Base-by-base conservation (phyloP, 495 filamentous ascomycete genomes). In the Evernia prunastri region DNA sequence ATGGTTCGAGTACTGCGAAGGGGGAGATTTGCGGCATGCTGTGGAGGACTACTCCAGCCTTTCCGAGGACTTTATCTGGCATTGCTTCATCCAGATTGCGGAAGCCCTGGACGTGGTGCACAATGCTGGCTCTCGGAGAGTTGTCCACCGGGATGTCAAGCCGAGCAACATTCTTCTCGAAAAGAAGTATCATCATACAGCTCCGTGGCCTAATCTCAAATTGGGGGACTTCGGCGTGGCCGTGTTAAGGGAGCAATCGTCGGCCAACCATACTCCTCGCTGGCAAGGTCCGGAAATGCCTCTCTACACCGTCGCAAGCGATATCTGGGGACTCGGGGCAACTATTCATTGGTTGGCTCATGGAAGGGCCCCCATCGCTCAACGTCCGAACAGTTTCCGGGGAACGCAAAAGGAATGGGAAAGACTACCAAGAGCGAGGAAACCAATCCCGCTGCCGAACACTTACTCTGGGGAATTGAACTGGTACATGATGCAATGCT, bases 1-100 rank as follows among this genome's bases (percentile, higher is more conserved):
- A 37, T 49, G 35, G 25, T 63, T 33, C 10, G 39, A 63, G 20
- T 63, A 63, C 61, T 63, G 42, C 20, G n/a, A 29, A 31, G 54
- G 61, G 27, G 61, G 61, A 35, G 29, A 45, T 17, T 25, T 63
- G 15, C 0, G 23, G 20, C 9, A 20, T 10, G 20, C 45, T 11
- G 35, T 62, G n/a, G 6, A 15, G 0, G 20, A 47, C 4, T 13
- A 15, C 1, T 37, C 1, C 25, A 2, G 4, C 4, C n/a, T 58
- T 17, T 25, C 61, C 4, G 61, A 63, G 54, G 43, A 27, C n/a
- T 63, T 63, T 5, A 43, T 63, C 20, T 63, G 61, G 61, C 61
- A 63, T 43, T 29, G 40, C 2, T 63, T 63, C 23, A 45, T 58
- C 29, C 53, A 58, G 20, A n/a, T 63, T 11, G 61, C 61, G 0